A percentile compares a stretch with the other conserved stretches of the same genome.
These are phyloP conservation scores for Luffa acutangula DNA, from an alignment of 306 rosid genomes.

Conservation along the genomic window DNA sequence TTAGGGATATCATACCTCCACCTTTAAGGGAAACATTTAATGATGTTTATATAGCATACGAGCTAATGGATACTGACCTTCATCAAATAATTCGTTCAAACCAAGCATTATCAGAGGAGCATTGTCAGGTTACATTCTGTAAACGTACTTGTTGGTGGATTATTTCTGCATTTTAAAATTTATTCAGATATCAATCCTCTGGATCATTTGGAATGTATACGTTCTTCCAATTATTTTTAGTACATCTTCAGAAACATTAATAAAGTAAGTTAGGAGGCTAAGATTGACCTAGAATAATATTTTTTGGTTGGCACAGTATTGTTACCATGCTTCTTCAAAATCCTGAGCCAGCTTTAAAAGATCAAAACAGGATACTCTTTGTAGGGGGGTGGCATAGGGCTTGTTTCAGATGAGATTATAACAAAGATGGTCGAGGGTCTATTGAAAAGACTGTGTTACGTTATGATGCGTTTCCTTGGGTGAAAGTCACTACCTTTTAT, in stretches of 20 bases:
- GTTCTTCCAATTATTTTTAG: not conserved
- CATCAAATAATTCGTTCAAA: conserved; percentile 93
- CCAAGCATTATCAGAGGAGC: conserved; percentile 91
- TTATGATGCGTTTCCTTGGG: not conserved
- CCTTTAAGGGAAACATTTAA: conserved; percentile 67
- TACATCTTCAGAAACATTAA: not conserved
- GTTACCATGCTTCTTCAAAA: not conserved
- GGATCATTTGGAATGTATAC: not conserved
- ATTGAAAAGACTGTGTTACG: not conserved
- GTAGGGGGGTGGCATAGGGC: not conserved
- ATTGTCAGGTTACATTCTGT: conserved; percentile 62
- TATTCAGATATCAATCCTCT: not conserved
- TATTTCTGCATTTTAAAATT: not conserved
- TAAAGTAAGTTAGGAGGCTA: not conserved
- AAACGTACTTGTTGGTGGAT: not conserved
- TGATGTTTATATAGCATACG: conserved; percentile 95
- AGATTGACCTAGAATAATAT: not conserved
- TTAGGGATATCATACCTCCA: conserved; percentile 91
- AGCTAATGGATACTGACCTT: conserved; percentile 97
- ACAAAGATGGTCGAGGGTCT: not conserved
- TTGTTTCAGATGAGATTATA: not conserved
- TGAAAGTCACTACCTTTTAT: not conserved
- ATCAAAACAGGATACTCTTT: not conserved
- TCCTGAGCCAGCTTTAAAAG: not conserved
- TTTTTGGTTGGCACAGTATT: not conserved